Evolutionary conservation across 139 green algal species (phyloP).

Genomic region (Penium margaritaceum): DNA sequence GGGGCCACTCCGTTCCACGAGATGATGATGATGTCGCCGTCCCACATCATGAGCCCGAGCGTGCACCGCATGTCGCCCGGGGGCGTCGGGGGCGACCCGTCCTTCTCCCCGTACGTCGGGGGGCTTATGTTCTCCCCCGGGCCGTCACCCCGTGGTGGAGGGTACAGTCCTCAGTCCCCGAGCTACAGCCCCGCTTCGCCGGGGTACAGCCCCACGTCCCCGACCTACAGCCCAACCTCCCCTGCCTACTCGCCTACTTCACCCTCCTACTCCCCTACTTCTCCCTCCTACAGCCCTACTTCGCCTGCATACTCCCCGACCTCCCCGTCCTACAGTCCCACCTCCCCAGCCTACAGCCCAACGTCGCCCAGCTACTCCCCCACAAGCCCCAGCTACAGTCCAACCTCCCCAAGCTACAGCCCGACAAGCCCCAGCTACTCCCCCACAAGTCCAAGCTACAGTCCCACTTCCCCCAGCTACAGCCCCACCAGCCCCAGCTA

Average conservation of each 20-base stretch:
- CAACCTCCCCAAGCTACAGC: slow-evolving; percentile 50
- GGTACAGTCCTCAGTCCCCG: slow-evolving; percentile 31
- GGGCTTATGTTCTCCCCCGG: slow-evolving; percentile 25
- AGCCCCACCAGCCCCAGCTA: slow-evolving; percentile 56
- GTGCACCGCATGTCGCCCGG: slow-evolving; percentile 49
- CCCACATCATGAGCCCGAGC: slow-evolving; percentile 40
- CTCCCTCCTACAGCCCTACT: slow-evolving; percentile 62
- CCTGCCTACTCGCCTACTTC: slow-evolving; percentile 55
- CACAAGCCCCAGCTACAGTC: slow-evolving; percentile 46
- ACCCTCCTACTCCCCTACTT: slow-evolving; percentile 26
- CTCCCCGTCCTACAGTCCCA: slow-evolving; percentile 50
- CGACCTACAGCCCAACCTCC: slow-evolving; percentile 40
- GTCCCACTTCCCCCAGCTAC: slow-evolving; percentile 53
- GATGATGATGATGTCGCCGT: slow-evolving; percentile 51
- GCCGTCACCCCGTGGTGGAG: slow-evolving; percentile 45
- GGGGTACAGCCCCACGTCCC: slow-evolving; percentile 62
- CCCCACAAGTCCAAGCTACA: slow-evolving; percentile 33
- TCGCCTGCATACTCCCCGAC: slow-evolving; percentile 61
- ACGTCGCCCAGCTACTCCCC: slow-evolving; percentile 47
- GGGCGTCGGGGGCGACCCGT: slow-evolving; percentile 11
- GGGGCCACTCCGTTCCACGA: slow-evolving; percentile 28
- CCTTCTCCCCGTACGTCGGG: slow-evolving; percentile 49
- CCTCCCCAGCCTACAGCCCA: slow-evolving; percentile 55
- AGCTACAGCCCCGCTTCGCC: slow-evolving; percentile 52
- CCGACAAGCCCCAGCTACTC: slow-evolving; percentile 51